These are phyloP conservation scores for Colletotrichum karsti DNA, from an alignment of 2,329 filamentous ascomycete genomes.

Conservation along the genomic window DNA sequence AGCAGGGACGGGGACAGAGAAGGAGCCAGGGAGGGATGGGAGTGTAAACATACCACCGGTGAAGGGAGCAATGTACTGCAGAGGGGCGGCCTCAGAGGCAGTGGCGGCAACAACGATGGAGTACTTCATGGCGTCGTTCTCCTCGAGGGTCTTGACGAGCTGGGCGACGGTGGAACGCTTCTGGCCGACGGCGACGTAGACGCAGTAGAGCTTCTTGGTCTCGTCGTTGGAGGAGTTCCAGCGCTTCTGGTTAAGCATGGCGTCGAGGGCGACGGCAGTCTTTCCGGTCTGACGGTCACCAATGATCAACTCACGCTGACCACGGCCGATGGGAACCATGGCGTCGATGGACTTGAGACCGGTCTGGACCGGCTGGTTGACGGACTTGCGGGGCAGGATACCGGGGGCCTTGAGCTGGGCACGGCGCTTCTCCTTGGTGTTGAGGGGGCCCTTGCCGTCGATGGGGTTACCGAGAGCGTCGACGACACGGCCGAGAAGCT, in stretches of 20 bases:
- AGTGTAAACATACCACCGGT: constrained; percentile 64
- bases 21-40: background rate
- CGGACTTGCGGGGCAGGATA: constrained; percentile 95
- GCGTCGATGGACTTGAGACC: constrained; percentile 99
- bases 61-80: constrained; percentile 95
- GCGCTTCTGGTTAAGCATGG: constrained; percentile 99
- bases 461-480: constrained; percentile 99
- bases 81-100: constrained; percentile 93
- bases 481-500: constrained; percentile 96
- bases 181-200: constrained; percentile 99
- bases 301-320: constrained; percentile 99
- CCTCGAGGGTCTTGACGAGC: constrained; percentile 99
- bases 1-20: background rate
- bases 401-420: constrained; percentile 98
- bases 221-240: constrained; percentile 92
- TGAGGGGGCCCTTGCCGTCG: constrained; percentile 97
- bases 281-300: constrained; percentile 99
- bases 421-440: constrained; percentile 91
- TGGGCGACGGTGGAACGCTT: constrained; percentile 99
- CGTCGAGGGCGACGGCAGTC: constrained; percentile 97
- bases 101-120: constrained; percentile 92
- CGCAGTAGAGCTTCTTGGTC: constrained; percentile 98
- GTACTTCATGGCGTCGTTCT: constrained; percentile 99
- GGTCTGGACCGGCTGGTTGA: constrained; percentile 99
- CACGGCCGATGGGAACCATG: constrained; percentile 99